phyloP scores from a whole-genome alignment of 495 filamentous ascomycete species.

The Chaetomium tenue region DNA sequence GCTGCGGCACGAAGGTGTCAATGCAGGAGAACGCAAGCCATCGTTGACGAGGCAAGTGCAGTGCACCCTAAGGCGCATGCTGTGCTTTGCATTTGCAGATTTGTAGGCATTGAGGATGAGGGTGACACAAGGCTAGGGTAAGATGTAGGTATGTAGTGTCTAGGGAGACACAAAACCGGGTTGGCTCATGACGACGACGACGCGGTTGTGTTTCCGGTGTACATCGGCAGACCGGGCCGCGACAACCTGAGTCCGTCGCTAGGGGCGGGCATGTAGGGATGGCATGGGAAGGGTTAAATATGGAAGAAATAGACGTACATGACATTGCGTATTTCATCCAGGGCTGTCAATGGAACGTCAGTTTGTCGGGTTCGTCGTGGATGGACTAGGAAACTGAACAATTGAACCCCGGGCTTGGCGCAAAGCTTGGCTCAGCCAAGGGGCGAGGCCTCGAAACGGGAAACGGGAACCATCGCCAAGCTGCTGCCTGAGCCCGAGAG shows the following conservation, averaged over 20 bases:
- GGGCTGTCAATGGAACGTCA: constrained; percentile 38
- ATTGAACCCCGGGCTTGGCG: constrained; percentile 38
- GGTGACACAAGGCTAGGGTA: constrained; percentile 12
- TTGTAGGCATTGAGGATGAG: not conserved
- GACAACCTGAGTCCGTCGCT: not conserved
- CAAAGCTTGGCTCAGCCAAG: constrained; percentile 40
- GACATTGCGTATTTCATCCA: constrained; percentile 43
- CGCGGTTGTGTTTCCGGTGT: too few species aligned
- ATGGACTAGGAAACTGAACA: not conserved
- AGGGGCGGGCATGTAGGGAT: not conserved
- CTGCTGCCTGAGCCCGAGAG: not conserved
- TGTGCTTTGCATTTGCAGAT: not conserved
- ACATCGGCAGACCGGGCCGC: not conserved
- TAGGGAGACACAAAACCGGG: constrained; percentile 1
- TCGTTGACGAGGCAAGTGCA: not conserved
- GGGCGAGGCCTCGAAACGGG: constrained; percentile 15
- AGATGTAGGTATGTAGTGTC: not conserved
- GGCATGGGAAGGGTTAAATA: constrained; percentile 1
- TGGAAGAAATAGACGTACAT: constrained; percentile 31
- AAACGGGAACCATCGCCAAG: constrained; percentile 28
- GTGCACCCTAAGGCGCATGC: constrained; percentile 1
- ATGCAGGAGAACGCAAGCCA: not conserved
- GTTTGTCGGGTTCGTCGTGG: constrained; percentile 14
- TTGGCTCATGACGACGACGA: not conserved
- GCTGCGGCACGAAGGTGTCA: not conserved